These are phyloP conservation scores for Cutaneotrichosporon curvatum DNA, from an alignment of 1,284 basidiomycete species.

Conservation along the genomic window DNA sequence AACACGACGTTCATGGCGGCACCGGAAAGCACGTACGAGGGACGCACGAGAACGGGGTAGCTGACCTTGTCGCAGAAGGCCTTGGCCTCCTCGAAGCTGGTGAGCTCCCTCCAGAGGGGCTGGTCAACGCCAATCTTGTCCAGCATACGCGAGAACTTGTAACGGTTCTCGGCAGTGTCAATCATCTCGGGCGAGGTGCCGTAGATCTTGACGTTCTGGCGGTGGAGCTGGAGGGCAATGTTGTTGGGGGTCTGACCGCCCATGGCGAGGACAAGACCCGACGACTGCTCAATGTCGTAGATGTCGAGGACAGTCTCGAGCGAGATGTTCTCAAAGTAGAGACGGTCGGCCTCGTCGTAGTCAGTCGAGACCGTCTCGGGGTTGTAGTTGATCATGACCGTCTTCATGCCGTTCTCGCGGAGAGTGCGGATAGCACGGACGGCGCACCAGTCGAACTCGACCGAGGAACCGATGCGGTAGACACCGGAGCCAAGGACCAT, in stretches of 20 bases:
- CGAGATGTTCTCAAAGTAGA: slow-evolving; percentile 99
- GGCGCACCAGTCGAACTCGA: slow-evolving; percentile 99
- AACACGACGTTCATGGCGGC: slow-evolving; percentile 99
- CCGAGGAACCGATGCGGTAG: slow-evolving; percentile 96
- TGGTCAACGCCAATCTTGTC: slow-evolving; percentile 98
- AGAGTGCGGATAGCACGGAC: slow-evolving; percentile 93
- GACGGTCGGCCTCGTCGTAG: slow-evolving; percentile 95
- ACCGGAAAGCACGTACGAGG: slow-evolving; percentile 95
- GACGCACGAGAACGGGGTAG: slow-evolving; percentile 92
- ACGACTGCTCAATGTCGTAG: slow-evolving; percentile 82
- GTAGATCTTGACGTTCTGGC: slow-evolving; percentile 95
- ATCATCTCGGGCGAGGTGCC: slow-evolving; percentile 99
- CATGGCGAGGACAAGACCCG: slow-evolving; percentile 94
- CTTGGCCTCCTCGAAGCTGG: slow-evolving; percentile 80
- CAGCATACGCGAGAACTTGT: slow-evolving; percentile 97
- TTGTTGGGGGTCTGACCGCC: slow-evolving; percentile 99
- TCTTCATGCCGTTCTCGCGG: slow-evolving; percentile 87
- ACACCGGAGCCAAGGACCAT: slow-evolving; percentile 98
- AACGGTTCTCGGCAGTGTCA: slow-evolving; percentile 96
- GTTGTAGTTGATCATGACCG: slow-evolving; percentile 99
- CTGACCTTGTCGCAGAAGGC: slow-evolving; percentile 83
- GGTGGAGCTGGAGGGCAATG: slow-evolving; percentile 86
- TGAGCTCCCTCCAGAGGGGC: slow-evolving; percentile 93
- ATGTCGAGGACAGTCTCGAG: slow-evolving; percentile 95
- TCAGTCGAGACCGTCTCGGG: slow-evolving; percentile 98